Base-by-base conservation (phyloP, 169 alveolate species). In the Plasmodium falciparum region DNA sequence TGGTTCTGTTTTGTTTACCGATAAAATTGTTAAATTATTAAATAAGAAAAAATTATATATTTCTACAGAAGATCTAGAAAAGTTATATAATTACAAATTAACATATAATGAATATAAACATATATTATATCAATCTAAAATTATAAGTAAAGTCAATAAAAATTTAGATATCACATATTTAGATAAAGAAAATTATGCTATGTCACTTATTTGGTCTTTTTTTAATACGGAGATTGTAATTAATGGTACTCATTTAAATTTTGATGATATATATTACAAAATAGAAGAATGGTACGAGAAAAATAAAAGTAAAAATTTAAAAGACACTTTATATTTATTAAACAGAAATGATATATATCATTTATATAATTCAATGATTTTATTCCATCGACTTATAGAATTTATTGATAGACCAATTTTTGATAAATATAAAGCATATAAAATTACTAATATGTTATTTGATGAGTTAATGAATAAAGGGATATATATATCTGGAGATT, bases 401-500 rank as follows among this genome's bases (percentile, higher is more conserved):
- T 71, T 76, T 20, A 72, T 86, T 29, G 88, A 86, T 72, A 75
- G 72, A 66, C 1, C 9, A 9, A 72, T 17, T 3, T 86, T 86
- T 61, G 62, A 70, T 56, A 59, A 59, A 39, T 86, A 86, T 56
- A 70, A 86, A 86, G 50, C 88, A 50, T 86, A 86, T 39, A 49
- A 74, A 61, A 86, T 86, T 47, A 86, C 88, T 3, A 86, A 86
- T 39, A 62, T 73, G 8, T 33, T 86, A 47, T 86, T 86, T 56
- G 71, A 86, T n/a, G 92, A 86, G 20, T 66, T 86, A 47, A 71
- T 62, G 56, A 13, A 2, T 5, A 71, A 24, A 45, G 88, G 88
- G 8, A 66, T 86, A 24, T 86, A 52, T 50, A 86, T 86, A 65
- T 56, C 92, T 4, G 92, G 92, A 59, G 92, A 86, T 86, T 71